Evolutionary conservation across 139 green algal species (phyloP).

Genomic region (Chlorella sorokiniana): DNA sequence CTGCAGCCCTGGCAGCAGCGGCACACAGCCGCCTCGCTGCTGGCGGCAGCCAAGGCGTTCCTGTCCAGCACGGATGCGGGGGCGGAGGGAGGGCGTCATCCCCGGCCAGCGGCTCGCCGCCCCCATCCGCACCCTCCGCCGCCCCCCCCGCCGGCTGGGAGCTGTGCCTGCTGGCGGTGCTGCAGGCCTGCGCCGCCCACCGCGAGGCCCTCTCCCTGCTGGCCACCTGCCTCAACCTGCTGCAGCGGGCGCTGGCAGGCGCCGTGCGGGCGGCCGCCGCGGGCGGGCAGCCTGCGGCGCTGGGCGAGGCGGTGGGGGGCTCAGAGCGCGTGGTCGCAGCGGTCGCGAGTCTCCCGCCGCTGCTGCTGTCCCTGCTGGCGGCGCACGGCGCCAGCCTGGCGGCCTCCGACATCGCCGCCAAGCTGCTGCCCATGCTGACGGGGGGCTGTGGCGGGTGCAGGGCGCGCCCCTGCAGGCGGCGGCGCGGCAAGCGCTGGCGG

Average conservation of each 20-base stretch:
- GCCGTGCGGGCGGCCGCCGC: neutral
- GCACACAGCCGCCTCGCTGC: neutral
- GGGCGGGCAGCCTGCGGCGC: neutral
- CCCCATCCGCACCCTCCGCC: neutral
- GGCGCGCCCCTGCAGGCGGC: slow-evolving; percentile 13
- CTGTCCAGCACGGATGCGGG: slow-evolving; percentile 9
- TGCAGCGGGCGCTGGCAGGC: slow-evolving; percentile 11
- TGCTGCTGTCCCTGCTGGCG: slow-evolving; percentile 17
- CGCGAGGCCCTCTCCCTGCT: slow-evolving; percentile 17
- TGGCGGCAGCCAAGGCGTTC: slow-evolving; percentile 18
- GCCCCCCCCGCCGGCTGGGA: neutral
- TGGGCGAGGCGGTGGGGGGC: neutral
- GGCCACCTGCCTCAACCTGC: slow-evolving; percentile 1
- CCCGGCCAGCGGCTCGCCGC: neutral
- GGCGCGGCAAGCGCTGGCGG: neutral
- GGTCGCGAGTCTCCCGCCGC: neutral
- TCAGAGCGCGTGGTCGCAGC: slow-evolving; percentile 4
- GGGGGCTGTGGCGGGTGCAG: slow-evolving; percentile 32
- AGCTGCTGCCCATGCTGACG: slow-evolving; percentile 38
- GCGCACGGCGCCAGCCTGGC: slow-evolving; percentile 8
- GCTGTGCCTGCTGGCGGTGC: slow-evolving; percentile 15
- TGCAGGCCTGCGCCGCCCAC: neutral
- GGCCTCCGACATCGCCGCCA: neutral
- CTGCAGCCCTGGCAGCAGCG: slow-evolving; percentile 22
- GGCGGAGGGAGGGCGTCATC: neutral